Base-by-base conservation (phyloP, 768 basidiomycete genomes). In the Termitomyces sp. region DNA sequence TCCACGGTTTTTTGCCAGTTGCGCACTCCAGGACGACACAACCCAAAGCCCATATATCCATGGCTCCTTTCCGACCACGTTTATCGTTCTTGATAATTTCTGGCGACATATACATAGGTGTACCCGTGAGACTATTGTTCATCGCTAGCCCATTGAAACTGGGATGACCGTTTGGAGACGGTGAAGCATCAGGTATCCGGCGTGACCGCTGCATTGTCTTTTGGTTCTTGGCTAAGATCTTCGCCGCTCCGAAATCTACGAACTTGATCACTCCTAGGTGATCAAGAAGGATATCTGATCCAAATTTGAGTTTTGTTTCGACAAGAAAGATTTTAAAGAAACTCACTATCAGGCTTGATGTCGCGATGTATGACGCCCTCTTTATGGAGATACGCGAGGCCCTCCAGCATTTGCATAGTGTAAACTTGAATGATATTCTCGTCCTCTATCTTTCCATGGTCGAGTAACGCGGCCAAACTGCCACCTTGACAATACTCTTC, bases 61-160 rank as follows among this genome's bases (percentile, higher is more conserved):
- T 97, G 12, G 96, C 93, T 18, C 97, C 97, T 63, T 92, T 87
- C 53, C 89, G 81, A 30, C 95, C 94, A 14, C 86, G 79, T 62
- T 82, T 88, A 66, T 96, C 93, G 66, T 91, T 97, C 76, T 96
- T 93, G 77, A 99, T 98, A 56, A 97, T 86, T 70, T 99, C 97
- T 1, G 97, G 97, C 5, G 95, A 97, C 93, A 99, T 98, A 73
- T 99, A 98, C 96, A 98, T 98, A 0, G 97, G 97, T 13, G 97
- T 99, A 18, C 95, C 96, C 1, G 95, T 97, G 36, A 99, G 75
- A 65, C 91, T 91, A 73, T 94, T 95, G 69, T 87, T 87, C 74
- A 88, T 78, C 5, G 80, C 84, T 28, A 80, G 70, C 5, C 77
- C 77, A 66, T 69, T 81, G 63, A 74, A 61, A 63, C 74, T 69